Percentiles rank a stretch among this genome's conserved stretches.
Conservation (phyloP, 306 rosid species). For the Quercus alba region DNA sequence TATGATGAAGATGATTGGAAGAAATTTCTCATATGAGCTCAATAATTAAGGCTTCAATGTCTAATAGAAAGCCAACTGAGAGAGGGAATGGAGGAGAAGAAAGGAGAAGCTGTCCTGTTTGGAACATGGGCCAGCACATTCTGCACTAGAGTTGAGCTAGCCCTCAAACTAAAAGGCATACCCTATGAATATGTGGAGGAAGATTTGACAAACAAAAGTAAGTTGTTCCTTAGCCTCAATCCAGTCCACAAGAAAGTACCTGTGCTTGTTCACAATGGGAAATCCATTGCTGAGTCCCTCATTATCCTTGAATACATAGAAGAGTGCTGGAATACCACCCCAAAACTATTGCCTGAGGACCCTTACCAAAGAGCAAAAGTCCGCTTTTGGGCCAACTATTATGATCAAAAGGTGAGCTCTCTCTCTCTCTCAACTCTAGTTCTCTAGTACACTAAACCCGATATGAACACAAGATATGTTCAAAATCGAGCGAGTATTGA, state of each 20-base stretch:
- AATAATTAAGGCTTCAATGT: too few species aligned
- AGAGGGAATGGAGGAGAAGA: not conserved
- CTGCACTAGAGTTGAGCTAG: conserved; percentile 27
- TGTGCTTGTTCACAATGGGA: conserved; percentile 38
- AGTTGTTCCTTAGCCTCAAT: conserved; percentile 26
- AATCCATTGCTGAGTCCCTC: conserved; percentile 31
- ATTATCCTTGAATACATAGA: conserved; percentile 45
- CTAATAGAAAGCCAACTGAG: too few species aligned
- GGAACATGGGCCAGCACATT: conserved; percentile 8
- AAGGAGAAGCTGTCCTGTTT: conserved; percentile 14
- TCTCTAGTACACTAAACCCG: too few species aligned
- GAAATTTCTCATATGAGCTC: too few species aligned
- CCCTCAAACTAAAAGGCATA: conserved; percentile 46
- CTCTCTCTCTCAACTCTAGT: too few species aligned
- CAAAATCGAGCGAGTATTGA: too few species aligned
- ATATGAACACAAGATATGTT: too few species aligned
- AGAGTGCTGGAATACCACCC: conserved; percentile 34
- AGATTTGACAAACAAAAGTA: conserved; percentile 39
- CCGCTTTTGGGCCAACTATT: conserved; percentile 41
- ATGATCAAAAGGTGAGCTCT: conserved; percentile 20
- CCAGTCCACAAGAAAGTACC: conserved; percentile 42
- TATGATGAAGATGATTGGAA: too few species aligned
- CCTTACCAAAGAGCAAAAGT: conserved; percentile 36
- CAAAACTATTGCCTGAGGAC: conserved; percentile 33
- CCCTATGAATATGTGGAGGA: conserved; percentile 36